Percentiles rank a stretch among this genome's conserved stretches.
These are phyloP conservation scores for Crithidia expoeki DNA, from an alignment of 208 protist species.

Conservation along the genomic window DNA sequence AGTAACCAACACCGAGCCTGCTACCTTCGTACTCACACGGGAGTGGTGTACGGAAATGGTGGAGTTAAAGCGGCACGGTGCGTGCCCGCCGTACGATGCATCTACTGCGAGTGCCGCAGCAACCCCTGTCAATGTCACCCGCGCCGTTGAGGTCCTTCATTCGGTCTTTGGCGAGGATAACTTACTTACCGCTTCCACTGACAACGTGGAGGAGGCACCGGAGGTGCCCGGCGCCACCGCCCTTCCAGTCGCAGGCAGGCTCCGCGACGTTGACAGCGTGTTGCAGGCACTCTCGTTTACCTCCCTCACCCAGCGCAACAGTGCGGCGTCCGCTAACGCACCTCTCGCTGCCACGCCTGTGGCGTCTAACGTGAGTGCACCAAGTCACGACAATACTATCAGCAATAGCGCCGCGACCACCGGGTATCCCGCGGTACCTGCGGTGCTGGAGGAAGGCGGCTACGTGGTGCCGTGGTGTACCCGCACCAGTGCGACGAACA, in stretches of 20 bases:
- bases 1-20: neutral
- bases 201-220: neutral
- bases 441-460: constrained; percentile 12
- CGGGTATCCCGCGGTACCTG: neutral
- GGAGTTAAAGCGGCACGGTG: neutral
- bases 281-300: constrained; percentile 33
- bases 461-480: constrained; percentile 31
- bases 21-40: constrained; percentile 7
- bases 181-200: neutral
- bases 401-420: neutral
- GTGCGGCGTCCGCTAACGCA: neutral
- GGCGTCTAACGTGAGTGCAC: neutral
- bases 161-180: constrained; percentile 16
- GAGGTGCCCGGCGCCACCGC: constrained; percentile 1
- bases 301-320: constrained; percentile 16
- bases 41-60: constrained; percentile 18
- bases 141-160: constrained; percentile 13
- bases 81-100: neutral
- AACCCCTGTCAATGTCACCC: neutral
- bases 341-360: neutral
- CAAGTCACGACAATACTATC: neutral
- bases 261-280: constrained; percentile 13
- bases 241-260: neutral
- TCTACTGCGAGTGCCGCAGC: neutral
- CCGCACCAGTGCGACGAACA: neutral